Evolutionary conservation across 768 basidiomycete genomes (phyloP), one percentile per base, ranked within the genome.

Genomic region (Trametes maxima): DNA sequence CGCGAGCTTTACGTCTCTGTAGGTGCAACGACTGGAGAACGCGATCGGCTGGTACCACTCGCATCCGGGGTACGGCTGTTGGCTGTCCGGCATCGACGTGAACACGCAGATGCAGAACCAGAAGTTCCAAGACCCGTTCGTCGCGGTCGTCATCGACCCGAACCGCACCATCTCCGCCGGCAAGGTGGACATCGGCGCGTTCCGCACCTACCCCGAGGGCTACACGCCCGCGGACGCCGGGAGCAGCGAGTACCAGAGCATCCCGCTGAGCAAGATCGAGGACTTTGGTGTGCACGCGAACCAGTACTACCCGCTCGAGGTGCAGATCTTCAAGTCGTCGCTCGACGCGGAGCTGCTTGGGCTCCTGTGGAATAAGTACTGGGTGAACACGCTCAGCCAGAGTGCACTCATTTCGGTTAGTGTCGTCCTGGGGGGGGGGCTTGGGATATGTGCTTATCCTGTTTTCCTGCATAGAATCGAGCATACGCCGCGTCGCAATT

Each of bases 221-320:
- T 97, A 97, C 76, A 94, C 88, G 1, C 95, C 96, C 2, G 86
- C 92, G 0, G 75, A 78, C 49, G 80, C 80, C 0, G 76, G 84
- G 1, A 74, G 87, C 2, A 90, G 91, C 24, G 91, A 95, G 73
- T 98, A 98, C 69, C 96, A 99, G 73, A 94, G 92, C 49, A 98
- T 98, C 68, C 97, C 97, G 0, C 82, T 97, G 40, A 87, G 83
- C 79, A 99, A 99, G 80, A 95, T 99, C 60, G 97, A 98, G 74
- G 97, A 99, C 73, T 99, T 99, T 70, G 97, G 97, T 73, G 97
- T 98, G 4, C 97, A 99, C 69, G 95, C 96, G 36, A 92, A 92
- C 69, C 88, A 93, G 62, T 99, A 99, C 73, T 99, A 99, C 73
- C 90, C 85, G 22, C 82, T 99, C 14, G 95, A 96, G 35, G 90